Evolutionary conservation across 257 asterid genomes (phyloP).

Genomic region (Solanum chaucha): DNA sequence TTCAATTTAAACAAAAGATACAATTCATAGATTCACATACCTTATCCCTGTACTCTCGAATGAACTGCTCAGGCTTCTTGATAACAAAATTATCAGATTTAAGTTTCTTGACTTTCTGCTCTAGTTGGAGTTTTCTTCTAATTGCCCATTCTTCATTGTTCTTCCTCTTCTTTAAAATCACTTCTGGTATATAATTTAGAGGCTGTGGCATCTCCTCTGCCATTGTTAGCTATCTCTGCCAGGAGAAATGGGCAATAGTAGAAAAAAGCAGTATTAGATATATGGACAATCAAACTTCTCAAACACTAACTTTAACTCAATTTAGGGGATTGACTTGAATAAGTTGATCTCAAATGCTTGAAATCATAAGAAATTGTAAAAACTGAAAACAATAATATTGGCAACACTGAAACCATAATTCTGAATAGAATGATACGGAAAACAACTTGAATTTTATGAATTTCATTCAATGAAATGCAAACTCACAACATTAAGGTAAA

Average conservation of each 20-base stretch:
- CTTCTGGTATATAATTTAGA: constrained; percentile 35
- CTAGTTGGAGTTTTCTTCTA: constrained; percentile 50
- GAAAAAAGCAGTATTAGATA: background rate
- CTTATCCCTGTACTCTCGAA: constrained; percentile 69
- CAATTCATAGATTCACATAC: constrained; percentile 12
- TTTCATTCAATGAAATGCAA: background rate
- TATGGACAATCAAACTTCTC: background rate
- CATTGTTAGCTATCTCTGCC: constrained; percentile 16
- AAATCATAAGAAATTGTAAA: background rate
- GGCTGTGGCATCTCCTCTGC: constrained; percentile 41
- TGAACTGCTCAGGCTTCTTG: constrained; percentile 83
- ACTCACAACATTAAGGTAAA: background rate
- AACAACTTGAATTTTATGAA: background rate
- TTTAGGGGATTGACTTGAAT: background rate
- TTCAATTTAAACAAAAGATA: background rate
- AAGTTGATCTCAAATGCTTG: background rate
- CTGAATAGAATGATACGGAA: background rate
- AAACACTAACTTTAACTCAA: background rate
- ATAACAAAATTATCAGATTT: constrained; percentile 36
- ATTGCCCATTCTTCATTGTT: constrained; percentile 89
- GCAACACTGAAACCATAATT: background rate
- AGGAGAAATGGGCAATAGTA: background rate
- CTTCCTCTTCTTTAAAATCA: constrained; percentile 44
- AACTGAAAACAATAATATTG: background rate
- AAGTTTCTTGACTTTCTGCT: constrained; percentile 54